Conservation (phyloP, 2,329 filamentous ascomycete species). For the Nemania diffusa region DNA sequence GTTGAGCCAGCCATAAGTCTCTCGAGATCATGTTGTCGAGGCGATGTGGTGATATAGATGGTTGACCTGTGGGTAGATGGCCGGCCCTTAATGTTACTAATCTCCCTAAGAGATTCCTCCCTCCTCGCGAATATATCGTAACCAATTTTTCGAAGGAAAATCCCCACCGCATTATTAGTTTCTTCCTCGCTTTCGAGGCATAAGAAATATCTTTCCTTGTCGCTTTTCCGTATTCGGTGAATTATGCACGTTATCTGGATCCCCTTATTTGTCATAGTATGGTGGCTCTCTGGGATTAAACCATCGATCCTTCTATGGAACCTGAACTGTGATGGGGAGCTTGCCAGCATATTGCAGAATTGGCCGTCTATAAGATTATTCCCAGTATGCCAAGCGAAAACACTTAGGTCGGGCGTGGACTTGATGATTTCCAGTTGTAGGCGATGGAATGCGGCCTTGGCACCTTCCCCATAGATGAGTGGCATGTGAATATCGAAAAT, state of each 20-base stretch:
- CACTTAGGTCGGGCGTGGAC: slow-evolving; percentile 13
- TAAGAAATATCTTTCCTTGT: background rate
- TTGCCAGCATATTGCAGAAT: slow-evolving; percentile 1
- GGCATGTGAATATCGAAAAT: slow-evolving; percentile 9
- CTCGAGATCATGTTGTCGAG: background rate
- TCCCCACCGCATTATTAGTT: background rate
- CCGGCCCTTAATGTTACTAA: background rate
- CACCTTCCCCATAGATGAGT: slow-evolving; percentile 12
- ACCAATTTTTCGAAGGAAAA: background rate
- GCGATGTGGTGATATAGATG: background rate
- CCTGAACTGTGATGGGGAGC: slow-evolving; percentile 11
- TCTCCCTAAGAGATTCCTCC: background rate
- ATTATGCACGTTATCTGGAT: background rate
- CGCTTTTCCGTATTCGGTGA: background rate
- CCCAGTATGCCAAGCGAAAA: slow-evolving; percentile 14
- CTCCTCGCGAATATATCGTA: background rate
- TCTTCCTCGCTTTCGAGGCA: background rate
- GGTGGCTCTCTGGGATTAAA: background rate
- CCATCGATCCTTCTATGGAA: background rate
- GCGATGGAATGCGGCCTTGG: background rate
- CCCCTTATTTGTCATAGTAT: background rate
- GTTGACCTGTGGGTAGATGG: background rate
- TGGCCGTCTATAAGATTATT: background rate
- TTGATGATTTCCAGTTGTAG: background rate
- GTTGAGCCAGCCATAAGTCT: background rate